Conservation (phyloP, 306 rosid genomes). For the Cucurbita maxima region DNA sequence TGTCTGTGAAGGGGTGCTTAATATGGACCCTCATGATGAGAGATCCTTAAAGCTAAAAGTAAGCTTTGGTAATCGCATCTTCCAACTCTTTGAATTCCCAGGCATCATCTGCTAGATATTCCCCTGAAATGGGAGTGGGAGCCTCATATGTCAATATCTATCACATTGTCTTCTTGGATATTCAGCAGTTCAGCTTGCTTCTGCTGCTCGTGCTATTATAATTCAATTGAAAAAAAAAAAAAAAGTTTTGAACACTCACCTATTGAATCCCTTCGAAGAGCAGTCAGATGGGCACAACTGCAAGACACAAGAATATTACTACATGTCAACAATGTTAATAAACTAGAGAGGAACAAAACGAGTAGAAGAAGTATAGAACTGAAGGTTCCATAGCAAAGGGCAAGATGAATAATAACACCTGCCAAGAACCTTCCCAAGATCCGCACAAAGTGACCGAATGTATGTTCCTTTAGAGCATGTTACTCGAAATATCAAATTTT, state of each 20-base stretch:
- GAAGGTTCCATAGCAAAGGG: background rate
- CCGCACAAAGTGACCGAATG: conserved; percentile 84
- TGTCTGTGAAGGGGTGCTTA: too few relatives aligned
- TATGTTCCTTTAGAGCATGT: conserved; percentile 90
- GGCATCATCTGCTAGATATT: conserved; percentile 79
- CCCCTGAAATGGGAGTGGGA: conserved; percentile 30
- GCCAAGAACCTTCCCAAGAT: conserved; percentile 84
- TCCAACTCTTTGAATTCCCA: conserved; percentile 88
- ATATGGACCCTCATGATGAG: too few relatives aligned
- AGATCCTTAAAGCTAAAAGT: conserved; percentile 24
- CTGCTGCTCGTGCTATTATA: background rate
- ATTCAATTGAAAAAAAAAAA: background rate
- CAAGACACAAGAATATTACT: conserved; percentile 9
- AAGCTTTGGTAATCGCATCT: conserved; percentile 54
- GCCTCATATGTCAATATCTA: background rate
- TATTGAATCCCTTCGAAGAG: conserved; percentile 85
- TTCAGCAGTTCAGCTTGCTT: background rate
- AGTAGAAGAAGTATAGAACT: background rate
- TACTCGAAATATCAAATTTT: conserved; percentile 82
- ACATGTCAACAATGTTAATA: background rate
- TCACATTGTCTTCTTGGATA: conserved; percentile 1
- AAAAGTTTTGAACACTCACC: conserved; percentile 32
- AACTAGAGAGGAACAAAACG: background rate
- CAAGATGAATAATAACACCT: conserved; percentile 31
- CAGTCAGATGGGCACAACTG: conserved; percentile 91